These are phyloP conservation scores for Aspergillus versicolor DNA, from an alignment of 2,329 filamentous ascomycete genomes.

Conservation along the genomic window DNA sequence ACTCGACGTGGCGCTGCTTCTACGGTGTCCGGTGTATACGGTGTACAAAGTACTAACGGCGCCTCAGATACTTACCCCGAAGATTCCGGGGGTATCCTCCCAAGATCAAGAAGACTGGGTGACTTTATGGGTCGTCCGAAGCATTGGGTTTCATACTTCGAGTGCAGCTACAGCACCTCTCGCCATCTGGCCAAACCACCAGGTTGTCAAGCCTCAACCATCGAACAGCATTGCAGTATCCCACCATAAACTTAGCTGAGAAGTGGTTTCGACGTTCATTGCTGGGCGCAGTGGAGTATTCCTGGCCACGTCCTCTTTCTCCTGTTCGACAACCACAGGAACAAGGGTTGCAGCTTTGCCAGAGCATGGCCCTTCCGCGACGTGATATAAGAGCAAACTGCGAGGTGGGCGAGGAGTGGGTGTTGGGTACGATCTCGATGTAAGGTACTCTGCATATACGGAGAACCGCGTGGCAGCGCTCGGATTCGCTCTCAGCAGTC, in stretches of 20 bases:
- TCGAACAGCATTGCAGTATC: too few relatives aligned
- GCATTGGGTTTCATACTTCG: too few relatives aligned
- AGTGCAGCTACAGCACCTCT: too few relatives aligned
- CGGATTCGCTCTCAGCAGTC: background rate
- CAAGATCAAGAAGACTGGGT: too few relatives aligned
- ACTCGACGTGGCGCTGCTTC: too few relatives aligned
- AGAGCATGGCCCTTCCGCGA: background rate
- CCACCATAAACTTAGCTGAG: background rate
- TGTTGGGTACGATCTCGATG: constrained; percentile 13
- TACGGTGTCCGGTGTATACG: too few relatives aligned
- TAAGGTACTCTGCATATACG: constrained; percentile 19
- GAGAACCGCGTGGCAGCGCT: constrained; percentile 13
- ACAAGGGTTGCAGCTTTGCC: background rate
- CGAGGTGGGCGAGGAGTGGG: background rate
- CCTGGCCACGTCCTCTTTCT: background rate
- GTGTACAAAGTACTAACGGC: too few relatives aligned
- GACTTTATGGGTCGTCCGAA: too few relatives aligned
- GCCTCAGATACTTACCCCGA: too few relatives aligned
- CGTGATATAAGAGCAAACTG: background rate
- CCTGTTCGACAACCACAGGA: background rate
- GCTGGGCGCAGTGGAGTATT: background rate
- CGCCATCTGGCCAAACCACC: too few relatives aligned
- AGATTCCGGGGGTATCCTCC: too few relatives aligned
- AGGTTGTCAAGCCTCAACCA: too few relatives aligned
- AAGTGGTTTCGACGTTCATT: background rate